Percentiles rank a stretch among this genome's conserved stretches.
Conservation (phyloP, 2,329 filamentous ascomycete genomes). For the Penicillium sclerotigenum region DNA sequence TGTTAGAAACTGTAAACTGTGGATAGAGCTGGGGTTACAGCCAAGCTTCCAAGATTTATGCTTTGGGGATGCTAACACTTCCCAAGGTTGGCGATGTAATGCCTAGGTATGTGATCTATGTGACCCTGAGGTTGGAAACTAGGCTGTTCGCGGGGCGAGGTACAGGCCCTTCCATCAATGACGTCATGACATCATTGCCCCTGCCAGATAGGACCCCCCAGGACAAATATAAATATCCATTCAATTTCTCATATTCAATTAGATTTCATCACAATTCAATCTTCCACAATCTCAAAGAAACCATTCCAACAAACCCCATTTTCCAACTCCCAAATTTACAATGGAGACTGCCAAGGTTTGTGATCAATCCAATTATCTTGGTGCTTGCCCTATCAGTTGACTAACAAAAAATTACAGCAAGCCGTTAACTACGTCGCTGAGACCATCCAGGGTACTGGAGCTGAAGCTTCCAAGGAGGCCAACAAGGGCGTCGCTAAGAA, state of each 20-base stretch:
- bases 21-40: not conserved
- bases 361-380: not conserved
- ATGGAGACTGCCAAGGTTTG: conserved; percentile 24
- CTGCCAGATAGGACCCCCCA: not conserved
- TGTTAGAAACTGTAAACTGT: not conserved
- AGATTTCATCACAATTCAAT: not conserved
- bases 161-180: not conserved
- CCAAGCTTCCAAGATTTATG: not conserved
- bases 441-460: conserved; percentile 56
- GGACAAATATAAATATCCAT: conserved; percentile 3
- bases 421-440: conserved; percentile 68
- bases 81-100: not conserved
- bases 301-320: not conserved
- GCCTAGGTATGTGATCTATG: no score
- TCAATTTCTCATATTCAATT: not conserved
- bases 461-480: conserved; percentile 62
- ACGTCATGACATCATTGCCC: conserved; percentile 4
- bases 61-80: no score
- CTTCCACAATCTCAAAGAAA: not conserved
- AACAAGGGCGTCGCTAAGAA: conserved; percentile 70
- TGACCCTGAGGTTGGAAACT: not conserved
- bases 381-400: not conserved
- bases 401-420: conserved; percentile 40
- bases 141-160: not conserved
- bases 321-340: conserved; percentile 1